Evolutionary conservation across 2,329 filamentous ascomycete genomes (phyloP), one percentile per base, ranked within the genome.

Genomic region (Bimuria novae-zelandiae): DNA sequence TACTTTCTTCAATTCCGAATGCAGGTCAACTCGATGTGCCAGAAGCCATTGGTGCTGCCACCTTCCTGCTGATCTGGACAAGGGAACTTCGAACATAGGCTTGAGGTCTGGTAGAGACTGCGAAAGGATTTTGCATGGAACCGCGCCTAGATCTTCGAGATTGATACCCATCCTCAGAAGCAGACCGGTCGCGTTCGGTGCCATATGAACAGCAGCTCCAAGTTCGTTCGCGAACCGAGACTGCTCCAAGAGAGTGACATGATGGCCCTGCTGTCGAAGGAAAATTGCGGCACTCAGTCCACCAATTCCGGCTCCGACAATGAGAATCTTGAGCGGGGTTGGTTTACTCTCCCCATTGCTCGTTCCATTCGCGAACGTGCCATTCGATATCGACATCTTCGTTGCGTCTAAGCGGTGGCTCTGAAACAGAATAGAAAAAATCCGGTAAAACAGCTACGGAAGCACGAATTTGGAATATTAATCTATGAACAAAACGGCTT

Each of bases 131-230:
- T 35, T 39, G 42, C 56, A 59, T 4, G 35, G 39, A 49, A 71
- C 60, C 1, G 78, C 75, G 1, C 77, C 77, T 36, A 73, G 73
- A 0, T 67, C 64, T 49, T 76, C 72, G 0, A 76, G 71, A 43
- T 70, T 66, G 1, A 82, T 57, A 0, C 79, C 78, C 43, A 81
- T 67, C 27, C 76, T 69, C 10, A 70, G 68, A 3, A 88, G 71
- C 2, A 87, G 68, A 0, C 82, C 82, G 65, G 86, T 85, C 2
- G 79, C 74, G 60, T 88, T 89, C 0, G 86, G 84, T 0, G 82
- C 79, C 4, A 88, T 65, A 61, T 87, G 84, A n/a, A 88, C 78
- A 0, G 84, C 84, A 3, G 85, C 84, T 0, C 84, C 85, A 1
- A 77, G 71, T 66, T 87, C 84, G 45, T 75, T 79, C 14, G 80